These are phyloP conservation scores for Tetrapisispora taiwanensis DNA, from an alignment of 805 yeast genomes.

Conservation along the genomic window DNA sequence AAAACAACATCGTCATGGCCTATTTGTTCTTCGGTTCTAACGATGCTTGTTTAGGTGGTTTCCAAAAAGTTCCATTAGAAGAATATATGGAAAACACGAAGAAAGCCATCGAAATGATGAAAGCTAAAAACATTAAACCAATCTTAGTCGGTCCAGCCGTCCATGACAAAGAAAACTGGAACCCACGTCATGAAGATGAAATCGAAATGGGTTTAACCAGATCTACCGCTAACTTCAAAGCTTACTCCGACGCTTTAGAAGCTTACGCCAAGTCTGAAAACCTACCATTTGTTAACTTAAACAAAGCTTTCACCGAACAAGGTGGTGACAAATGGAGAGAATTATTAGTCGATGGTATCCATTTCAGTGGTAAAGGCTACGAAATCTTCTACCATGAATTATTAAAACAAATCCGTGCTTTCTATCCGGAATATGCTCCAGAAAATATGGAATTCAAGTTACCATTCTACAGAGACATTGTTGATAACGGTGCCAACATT, in stretches of 20 bases:
- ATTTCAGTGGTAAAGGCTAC: conserved; percentile 48
- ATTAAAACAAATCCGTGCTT: conserved; percentile 28
- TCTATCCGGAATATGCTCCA: conserved; percentile 42
- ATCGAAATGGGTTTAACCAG: conserved; percentile 35
- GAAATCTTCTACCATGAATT: conserved; percentile 38
- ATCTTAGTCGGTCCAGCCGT: conserved; percentile 56
- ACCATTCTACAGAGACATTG: conserved; percentile 34
- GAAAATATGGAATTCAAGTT: conserved; percentile 29
- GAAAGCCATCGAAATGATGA: conserved; percentile 33
- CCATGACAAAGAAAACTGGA: conserved; percentile 38
- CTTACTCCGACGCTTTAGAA: conserved; percentile 43
- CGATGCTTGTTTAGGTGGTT: conserved; percentile 44
- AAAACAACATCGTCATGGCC: conserved; percentile 35
- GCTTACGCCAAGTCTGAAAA: conserved; percentile 33
- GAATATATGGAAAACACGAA: conserved; percentile 41
- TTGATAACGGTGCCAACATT: conserved; percentile 18
- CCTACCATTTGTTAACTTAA: conserved; percentile 51
- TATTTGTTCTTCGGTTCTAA: conserved; percentile 75
- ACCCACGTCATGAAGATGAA: conserved; percentile 25
- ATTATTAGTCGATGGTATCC: conserved; percentile 47
- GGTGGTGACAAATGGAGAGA: conserved; percentile 33
- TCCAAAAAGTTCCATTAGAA: conserved; percentile 42
- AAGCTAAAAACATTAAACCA: conserved; percentile 36
- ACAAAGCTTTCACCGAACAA: conserved; percentile 33
- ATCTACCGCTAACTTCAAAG: conserved; percentile 34